Base-by-base conservation (phyloP, 1,284 basidiomycete species). In the Marasmius sp. region DNA sequence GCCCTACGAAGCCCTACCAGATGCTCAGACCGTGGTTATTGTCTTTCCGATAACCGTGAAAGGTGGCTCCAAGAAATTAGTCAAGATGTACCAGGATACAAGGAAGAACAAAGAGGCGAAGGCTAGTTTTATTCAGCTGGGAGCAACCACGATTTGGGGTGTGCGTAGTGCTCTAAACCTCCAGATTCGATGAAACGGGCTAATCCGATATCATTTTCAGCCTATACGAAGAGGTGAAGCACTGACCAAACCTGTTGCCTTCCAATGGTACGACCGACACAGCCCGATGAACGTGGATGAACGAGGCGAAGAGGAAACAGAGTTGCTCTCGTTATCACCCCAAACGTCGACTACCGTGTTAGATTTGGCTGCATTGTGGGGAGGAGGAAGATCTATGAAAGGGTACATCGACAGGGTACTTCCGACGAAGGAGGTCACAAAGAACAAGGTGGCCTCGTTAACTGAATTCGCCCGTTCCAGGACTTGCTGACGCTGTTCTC, bases 311-410 rank as follows among this genome's bases (percentile, higher is more conserved):
- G 81, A 83, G 0, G 87, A 89, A 65, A 73, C 75, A 6, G 86
- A 87, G 70, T 74, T 88, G 12, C 75, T 89, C 6, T 70, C 72
- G 1, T 70, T 86, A 16, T 75, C 79, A 6, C 74, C 76, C 3
- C 62, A 65, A 1, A 67, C 71, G n/a, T 79, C 72, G 0, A 80
- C 83, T 1, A 84, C 84, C 0, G 84, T 89, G 0, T 74, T 90
- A 38, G 80, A 88, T 66, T 80, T 89, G 18, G 75, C 79, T 14
- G 87, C 87, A 0, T 74, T 90, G 3, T 89, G 85, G 84, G 87
- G 88, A 22, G 83, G 83, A 1, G 62, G 71, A 14, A 77, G 87
- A 6, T 71, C 75, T 4, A 71, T 79, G 14, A 73, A 76, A 52
- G 83, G 85, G 62, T 88, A 81, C 79, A 77, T 89, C 9, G 67